These are phyloP conservation scores for Digitaria exilis DNA, from an alignment of 202 grass and related monocot genomes.

Conservation along the genomic window DNA sequence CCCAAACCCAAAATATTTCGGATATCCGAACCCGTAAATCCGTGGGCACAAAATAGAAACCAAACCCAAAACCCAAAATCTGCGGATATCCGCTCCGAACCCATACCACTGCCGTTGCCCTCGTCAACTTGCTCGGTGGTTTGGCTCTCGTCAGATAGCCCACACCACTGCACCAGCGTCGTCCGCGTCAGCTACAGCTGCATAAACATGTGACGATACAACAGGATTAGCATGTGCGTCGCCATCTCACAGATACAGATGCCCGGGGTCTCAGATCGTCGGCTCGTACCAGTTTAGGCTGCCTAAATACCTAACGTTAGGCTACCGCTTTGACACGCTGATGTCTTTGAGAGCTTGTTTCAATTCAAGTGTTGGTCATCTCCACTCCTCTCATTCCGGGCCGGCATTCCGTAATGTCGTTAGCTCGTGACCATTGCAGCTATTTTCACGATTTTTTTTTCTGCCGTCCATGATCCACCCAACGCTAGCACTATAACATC, in stretches of 20 bases:
- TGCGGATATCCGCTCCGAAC: no score
- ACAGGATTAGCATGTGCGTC: not conserved
- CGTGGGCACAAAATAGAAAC: no score
- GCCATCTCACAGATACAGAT: not conserved
- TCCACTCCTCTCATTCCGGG: not conserved
- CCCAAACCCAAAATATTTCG: no score
- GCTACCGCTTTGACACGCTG: not conserved
- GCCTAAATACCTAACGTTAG: conserved; percentile 43
- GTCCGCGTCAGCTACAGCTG: not conserved
- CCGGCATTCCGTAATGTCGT: not conserved
- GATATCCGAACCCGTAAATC: no score
- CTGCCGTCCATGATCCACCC: not conserved
- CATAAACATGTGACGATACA: not conserved
- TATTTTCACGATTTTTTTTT: not conserved
- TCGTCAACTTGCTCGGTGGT: not conserved
- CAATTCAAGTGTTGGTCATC: not conserved
- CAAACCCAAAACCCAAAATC: no score
- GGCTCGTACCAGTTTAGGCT: not conserved
- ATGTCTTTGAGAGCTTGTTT: not conserved
- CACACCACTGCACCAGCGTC: no score
- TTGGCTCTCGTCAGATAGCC: no score
- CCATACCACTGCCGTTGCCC: no score
- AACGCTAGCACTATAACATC: not conserved
- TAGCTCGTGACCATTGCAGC: not conserved
- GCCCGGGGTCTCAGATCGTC: not conserved